Conservation (phyloP, 345 rosid species). For the Eutrema heterophyllum region DNA sequence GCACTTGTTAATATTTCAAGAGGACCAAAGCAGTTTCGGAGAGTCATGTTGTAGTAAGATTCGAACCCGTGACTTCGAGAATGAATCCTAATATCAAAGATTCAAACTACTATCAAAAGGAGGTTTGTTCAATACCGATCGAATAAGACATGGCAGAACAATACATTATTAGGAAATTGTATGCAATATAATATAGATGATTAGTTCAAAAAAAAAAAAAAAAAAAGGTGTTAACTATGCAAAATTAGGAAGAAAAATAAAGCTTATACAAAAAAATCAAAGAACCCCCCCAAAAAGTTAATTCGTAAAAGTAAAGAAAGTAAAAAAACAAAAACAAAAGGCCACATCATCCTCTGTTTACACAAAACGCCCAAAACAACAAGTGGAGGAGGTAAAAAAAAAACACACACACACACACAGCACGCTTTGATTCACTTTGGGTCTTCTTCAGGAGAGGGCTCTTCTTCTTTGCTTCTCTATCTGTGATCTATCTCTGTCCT, state of each 20-base stretch:
- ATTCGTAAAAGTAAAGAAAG: background rate
- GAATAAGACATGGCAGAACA: background rate
- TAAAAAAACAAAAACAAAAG: background rate
- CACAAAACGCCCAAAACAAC: constrained; percentile 47
- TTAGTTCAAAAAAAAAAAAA: too few species aligned
- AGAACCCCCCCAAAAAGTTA: background rate
- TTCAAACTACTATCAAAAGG: background rate
- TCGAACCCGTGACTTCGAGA: background rate
- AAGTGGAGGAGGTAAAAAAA: constrained; percentile 34
- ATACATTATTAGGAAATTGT: background rate
- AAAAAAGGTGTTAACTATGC: background rate
- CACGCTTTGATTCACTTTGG: constrained; percentile 28
- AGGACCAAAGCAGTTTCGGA: background rate
- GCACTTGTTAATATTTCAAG: background rate
- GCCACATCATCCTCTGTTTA: constrained; percentile 56
- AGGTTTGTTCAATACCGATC: background rate
- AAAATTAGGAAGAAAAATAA: background rate
- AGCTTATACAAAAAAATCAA: constrained; percentile 18
- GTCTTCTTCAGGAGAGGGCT: constrained; percentile 59
- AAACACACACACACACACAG: constrained; percentile 17
- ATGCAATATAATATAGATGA: background rate
- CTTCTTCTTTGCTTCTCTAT: constrained; percentile 26
- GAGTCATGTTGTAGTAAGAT: background rate
- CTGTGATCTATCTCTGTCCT: constrained; percentile 17
- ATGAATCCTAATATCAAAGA: background rate